Evolutionary conservation across 805 yeast genomes (phyloP).

Genomic region (Metschnikowia chrysomelidarum): DNA sequence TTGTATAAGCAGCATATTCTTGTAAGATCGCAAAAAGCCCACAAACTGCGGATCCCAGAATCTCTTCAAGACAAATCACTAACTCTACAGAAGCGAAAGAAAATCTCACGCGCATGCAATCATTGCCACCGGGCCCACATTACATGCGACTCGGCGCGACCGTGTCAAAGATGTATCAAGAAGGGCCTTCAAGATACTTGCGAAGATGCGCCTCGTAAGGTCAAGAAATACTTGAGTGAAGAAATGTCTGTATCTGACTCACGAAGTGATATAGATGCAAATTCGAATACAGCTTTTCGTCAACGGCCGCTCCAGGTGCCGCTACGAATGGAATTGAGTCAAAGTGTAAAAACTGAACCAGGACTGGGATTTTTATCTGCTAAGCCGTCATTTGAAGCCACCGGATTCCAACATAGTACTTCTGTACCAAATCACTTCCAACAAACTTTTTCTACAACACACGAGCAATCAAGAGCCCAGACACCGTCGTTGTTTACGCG

Average conservation of each 20-base stretch:
- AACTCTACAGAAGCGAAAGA: slow-evolving; percentile 38
- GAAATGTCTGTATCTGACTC: too few relatives aligned
- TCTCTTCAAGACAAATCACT: too few relatives aligned
- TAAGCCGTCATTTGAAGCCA: slow-evolving; percentile 13
- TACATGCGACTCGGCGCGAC: slow-evolving; percentile 84
- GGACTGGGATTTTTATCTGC: slow-evolving; percentile 3
- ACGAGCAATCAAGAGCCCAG: too few relatives aligned
- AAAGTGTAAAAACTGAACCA: slow-evolving; percentile 5
- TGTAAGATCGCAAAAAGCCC: too few relatives aligned
- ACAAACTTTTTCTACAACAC: too few relatives aligned
- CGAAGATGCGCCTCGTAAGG: slow-evolving; percentile 85
- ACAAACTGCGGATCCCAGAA: too few relatives aligned
- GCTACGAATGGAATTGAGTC: slow-evolving; percentile 6
- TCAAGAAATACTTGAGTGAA: slow-evolving; percentile 75
- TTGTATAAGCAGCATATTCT: too few relatives aligned
- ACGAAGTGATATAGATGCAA: too few relatives aligned
- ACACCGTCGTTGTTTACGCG: too few relatives aligned
- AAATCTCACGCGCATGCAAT: slow-evolving; percentile 83
- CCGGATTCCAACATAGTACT: slow-evolving; percentile 17
- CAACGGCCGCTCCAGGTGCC: too few relatives aligned
- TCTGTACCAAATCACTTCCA: slow-evolving; percentile 15
- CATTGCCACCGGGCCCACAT: slow-evolving; percentile 91
- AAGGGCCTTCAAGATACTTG: slow-evolving; percentile 71
- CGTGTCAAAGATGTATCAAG: slow-evolving; percentile 74
- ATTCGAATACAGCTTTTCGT: too few relatives aligned